Evolutionary conservation across 805 yeast genomes (phyloP), one percentile per base, ranked within the genome.

Genomic region (Hanseniaspora taiwanica): DNA sequence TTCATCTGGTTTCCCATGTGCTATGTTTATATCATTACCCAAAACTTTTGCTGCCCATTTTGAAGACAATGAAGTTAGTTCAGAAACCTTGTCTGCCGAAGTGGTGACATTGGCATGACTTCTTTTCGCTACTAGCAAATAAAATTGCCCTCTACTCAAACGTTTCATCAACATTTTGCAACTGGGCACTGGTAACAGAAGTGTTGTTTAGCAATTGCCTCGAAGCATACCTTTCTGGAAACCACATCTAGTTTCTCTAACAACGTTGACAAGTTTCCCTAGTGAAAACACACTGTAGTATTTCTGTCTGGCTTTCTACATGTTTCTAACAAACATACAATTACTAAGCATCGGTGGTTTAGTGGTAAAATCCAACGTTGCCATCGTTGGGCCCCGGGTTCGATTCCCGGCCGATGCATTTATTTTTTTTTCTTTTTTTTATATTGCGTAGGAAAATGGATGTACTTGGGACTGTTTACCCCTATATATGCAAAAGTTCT

Each of bases 321-420:
- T 8, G 8, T 14, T n/a, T 16, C 4, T n/a, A 29, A 29, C n/a
- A 4, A 4, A n/a, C 33, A 29, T 29, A 7, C 16, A 29, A 29
- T 29, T 29, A 29, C 33, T 19, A 12, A 44, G 58, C 58, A 54
- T 53, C 51, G 51, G 56, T 54, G 58, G 59, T 54, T 54, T 54
- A 54, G 56, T 54, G 59, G 59, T 54, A 54, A 54, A 54, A 54
- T 54, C 54, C 57, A 54, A 49, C 59, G 56, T 54, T 54, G 59
- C 59, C 59, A 54, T 54, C 56, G 59, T 49, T 54, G 59, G 54
- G 59, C 59, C 56, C 59, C 59, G 53, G 59, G 59, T 54, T 54
- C 59, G 59, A 54, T 53, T 53, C 59, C 57, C 55, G 59, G 57
- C 43, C 43, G 43, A 40, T 40, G 43, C 43, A 40, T 18, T 40